phyloP scores from a whole-genome alignment of 371 early-diverging fungal species.

The Mucor indicus region DNA sequence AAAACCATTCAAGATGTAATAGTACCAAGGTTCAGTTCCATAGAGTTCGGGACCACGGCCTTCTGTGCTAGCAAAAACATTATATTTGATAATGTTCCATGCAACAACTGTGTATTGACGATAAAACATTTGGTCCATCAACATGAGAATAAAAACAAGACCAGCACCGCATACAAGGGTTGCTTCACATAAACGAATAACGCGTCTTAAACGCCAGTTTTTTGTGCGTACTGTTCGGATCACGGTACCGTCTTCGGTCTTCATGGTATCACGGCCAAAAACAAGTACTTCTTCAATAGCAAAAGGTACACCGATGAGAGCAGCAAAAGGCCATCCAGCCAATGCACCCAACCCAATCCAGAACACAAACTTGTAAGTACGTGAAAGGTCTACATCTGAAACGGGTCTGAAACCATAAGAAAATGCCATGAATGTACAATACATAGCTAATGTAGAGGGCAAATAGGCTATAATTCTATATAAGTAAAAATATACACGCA shows the following conservation, averaged over 20 bases:
- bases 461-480: constrained; percentile 62
- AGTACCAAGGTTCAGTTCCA: constrained; percentile 94
- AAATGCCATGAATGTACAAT: constrained; percentile 71
- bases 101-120: constrained; percentile 68
- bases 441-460: constrained; percentile 94
- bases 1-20: constrained; percentile 82
- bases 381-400: constrained; percentile 40
- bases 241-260: constrained; percentile 24
- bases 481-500: too few relatives aligned
- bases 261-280: constrained; percentile 38
- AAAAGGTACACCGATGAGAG: constrained; percentile 75
- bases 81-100: constrained; percentile 87
- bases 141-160: constrained; percentile 51
- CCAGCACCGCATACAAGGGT: constrained; percentile 19
- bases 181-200: constrained; percentile 38
- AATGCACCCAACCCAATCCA: constrained; percentile 70
- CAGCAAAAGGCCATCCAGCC: constrained; percentile 91
- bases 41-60: constrained; percentile 82
- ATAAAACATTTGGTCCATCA: constrained; percentile 80
- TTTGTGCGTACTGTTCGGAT: constrained; percentile 24
- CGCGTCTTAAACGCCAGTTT: constrained; percentile 44
- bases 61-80: constrained; percentile 69
- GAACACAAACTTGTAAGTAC: constrained; percentile 52
- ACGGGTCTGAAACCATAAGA: constrained; percentile 60
- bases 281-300: constrained; percentile 70